phyloP scores from a whole-genome alignment of 2,329 filamentous ascomycete genomes.

The Magnaporthiopsis rhizophila region DNA sequence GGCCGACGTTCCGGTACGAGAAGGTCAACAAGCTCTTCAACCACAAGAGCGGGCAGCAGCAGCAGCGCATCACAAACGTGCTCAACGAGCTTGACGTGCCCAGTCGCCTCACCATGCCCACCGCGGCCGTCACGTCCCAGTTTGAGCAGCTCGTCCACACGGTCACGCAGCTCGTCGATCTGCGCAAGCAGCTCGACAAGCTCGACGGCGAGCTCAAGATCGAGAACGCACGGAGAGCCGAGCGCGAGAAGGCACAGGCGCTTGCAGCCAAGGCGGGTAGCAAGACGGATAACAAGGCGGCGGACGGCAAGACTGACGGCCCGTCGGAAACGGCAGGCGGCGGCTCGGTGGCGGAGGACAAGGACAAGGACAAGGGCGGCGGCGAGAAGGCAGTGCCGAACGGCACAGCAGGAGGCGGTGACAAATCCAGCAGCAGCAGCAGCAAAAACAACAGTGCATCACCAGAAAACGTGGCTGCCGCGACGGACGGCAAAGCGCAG shows the following conservation, averaged over 20 bases:
- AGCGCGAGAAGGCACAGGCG: constrained; percentile 34
- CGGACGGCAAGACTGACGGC: not conserved
- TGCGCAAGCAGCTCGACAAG: constrained; percentile 68
- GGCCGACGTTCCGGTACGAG: constrained; percentile 84
- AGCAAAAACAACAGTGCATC: not conserved
- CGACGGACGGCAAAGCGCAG: constrained; percentile 8
- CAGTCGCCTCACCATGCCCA: constrained; percentile 64
- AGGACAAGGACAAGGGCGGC: not conserved
- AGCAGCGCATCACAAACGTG: constrained; percentile 64
- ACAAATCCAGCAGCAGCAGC: not conserved
- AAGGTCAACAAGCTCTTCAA: constrained; percentile 71
- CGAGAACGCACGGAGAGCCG: constrained; percentile 47
- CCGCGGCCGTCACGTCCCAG: constrained; percentile 58
- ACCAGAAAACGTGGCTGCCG: not conserved
- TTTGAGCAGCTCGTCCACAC: constrained; percentile 65
- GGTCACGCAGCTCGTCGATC: constrained; percentile 62
- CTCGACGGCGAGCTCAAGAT: constrained; percentile 62
- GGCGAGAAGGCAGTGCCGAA: constrained; percentile 2
- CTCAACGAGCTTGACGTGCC: constrained; percentile 66
- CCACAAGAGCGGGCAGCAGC: constrained; percentile 69
- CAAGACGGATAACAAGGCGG: constrained; percentile 7
- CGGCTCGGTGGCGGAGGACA: constrained; percentile 2
- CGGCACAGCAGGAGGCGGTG: not conserved
- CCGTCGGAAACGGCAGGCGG: constrained; percentile 7
- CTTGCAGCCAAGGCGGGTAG: constrained; percentile 5